Evolutionary conservation across 306 rosid genomes (phyloP).

Genomic region (Castanea mollissima): DNA sequence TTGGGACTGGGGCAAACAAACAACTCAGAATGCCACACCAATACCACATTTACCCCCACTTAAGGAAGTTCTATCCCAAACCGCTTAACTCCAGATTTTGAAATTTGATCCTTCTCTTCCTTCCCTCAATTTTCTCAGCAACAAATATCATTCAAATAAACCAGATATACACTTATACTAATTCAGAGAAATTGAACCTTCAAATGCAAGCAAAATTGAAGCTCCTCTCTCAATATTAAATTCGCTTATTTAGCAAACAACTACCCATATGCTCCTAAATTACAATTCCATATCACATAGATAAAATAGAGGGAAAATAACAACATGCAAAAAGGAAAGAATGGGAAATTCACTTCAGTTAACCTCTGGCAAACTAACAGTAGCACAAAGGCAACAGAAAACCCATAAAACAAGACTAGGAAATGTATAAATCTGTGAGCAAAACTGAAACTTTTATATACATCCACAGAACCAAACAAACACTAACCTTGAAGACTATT

Average conservation of each 20-base stretch:
- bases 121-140: not conserved
- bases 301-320: too few relatives aligned
- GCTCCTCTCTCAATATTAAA: not conserved
- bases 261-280: not conserved
- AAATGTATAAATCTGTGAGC: not conserved
- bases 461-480: not conserved
- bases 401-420: not conserved
- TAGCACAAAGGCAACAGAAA: not conserved
- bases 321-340: too few relatives aligned
- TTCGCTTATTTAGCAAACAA: not conserved
- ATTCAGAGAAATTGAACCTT: not conserved
- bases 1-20: not conserved
- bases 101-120: not conserved
- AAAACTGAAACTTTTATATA: not conserved
- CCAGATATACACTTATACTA: not conserved
- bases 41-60: not conserved
- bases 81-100: not conserved
- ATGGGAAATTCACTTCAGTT: too few relatives aligned
- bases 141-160: not conserved
- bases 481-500: slow-evolving; percentile 78
- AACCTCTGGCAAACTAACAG: too few relatives aligned
- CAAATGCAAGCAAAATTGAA: not conserved
- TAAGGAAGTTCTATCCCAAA: not conserved
- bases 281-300: not conserved
- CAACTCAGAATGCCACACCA: not conserved